Evolutionary conservation across 2,329 filamentous ascomycete genomes (phyloP).

Genomic region (Aspergillus proliferans): DNA sequence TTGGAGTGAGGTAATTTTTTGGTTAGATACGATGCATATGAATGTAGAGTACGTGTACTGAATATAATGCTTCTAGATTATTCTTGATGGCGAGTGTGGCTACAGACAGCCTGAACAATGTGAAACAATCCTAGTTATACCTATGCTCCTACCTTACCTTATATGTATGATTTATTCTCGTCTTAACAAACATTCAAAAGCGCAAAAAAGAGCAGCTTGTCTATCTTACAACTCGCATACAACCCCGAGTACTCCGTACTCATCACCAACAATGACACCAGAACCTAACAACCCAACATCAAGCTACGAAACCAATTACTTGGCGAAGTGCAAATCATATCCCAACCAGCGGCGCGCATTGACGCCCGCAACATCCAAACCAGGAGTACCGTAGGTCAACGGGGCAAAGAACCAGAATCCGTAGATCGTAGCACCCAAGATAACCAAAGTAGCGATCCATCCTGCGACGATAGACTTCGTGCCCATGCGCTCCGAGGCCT

Average conservation of each 20-base stretch:
- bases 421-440: slow-evolving; percentile 62
- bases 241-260: no score
- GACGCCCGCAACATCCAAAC: slow-evolving; percentile 71
- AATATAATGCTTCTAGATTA: no score
- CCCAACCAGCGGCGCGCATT: slow-evolving; percentile 86
- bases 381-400: slow-evolving; percentile 90
- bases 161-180: no score
- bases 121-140: no score
- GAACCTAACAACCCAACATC: not conserved
- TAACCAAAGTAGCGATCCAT: slow-evolving; percentile 71
- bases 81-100: no score
- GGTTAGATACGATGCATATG: no score
- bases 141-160: no score
- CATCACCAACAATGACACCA: not conserved
- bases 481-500: slow-evolving; percentile 74
- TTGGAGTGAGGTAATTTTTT: not conserved
- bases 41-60: no score
- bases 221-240: no score
- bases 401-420: slow-evolving; percentile 93
- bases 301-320: slow-evolving; percentile 51
- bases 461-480: slow-evolving; percentile 68
- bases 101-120: no score
- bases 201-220: no score
- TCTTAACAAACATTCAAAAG: no score
- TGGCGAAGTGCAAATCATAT: slow-evolving; percentile 97